Conservation (phyloP, 2,329 filamentous ascomycete genomes). For the Nakataea oryzae region DNA sequence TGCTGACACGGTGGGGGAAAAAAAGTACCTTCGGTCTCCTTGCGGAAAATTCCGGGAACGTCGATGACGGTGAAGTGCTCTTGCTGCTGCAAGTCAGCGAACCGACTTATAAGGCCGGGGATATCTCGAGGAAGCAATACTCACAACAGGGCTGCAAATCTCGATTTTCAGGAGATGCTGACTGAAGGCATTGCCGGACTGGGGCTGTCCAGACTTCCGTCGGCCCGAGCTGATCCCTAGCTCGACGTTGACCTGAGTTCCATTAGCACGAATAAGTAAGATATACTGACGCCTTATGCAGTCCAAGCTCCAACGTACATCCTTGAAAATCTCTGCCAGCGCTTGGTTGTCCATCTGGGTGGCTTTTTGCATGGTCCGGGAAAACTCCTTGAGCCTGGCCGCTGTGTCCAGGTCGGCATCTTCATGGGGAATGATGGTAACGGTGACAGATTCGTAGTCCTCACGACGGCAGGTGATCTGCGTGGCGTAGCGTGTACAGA, state of each 20-base stretch:
- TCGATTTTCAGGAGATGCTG: constrained; percentile 33
- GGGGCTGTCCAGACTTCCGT: background rate
- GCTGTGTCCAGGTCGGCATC: constrained; percentile 6
- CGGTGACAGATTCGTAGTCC: constrained; percentile 16
- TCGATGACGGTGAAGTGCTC: constrained; percentile 42
- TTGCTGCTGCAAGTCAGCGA: constrained; percentile 16
- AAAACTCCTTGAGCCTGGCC: constrained; percentile 7
- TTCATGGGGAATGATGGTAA: constrained; percentile 29
- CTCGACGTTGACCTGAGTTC: background rate
- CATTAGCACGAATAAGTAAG: no score
- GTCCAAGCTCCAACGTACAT: background rate
- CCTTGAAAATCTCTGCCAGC: background rate
- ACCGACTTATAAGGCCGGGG: no score
- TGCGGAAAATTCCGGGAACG: constrained; percentile 40
- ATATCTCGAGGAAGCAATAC: background rate
- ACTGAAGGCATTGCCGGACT: constrained; percentile 24
- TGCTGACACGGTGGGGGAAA: background rate
- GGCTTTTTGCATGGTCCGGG: background rate
- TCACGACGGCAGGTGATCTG: constrained; percentile 33
- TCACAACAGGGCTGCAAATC: constrained; percentile 30
- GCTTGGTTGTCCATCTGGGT: background rate
- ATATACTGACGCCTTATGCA: no score
- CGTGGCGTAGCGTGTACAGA: constrained; percentile 39
- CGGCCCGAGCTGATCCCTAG: background rate
- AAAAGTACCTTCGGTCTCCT: constrained; percentile 21